Evolutionary conservation across 345 rosid species (phyloP), one percentile per base, ranked within the genome.

Genomic region (Alliaria petiolata): DNA sequence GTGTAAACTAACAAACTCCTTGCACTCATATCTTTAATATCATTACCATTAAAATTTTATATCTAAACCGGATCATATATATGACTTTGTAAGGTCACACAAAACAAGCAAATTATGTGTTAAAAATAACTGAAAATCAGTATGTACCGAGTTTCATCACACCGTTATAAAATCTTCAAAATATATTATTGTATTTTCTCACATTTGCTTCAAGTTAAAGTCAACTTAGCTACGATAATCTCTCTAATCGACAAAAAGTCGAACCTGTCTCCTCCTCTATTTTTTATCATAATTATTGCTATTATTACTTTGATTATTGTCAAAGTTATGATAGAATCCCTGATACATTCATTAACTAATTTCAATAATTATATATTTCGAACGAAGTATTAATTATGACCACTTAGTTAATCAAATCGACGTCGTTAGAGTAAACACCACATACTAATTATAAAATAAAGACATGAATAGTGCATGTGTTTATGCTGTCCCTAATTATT

Each of bases 381-480:
- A 45, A 44, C 34, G 12, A 75, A 14, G 64, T 34, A 53, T 31
- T 39, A 76, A 53, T 31, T 39, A 76, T 13, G 74, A 45, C 71
- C 69, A 50, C 62, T 56, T 56, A 22, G 12, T 38, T 17, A 69
- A 46, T 13, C 51, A 57, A 74, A 67, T 59, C 67, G 65, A 63
- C 64, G 75, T 64, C 28, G 25, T 64, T 64, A 72, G 61, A 55
- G 65, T 54, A 47, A 46, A 76, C 67, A 80, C 69, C 64, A 64
- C 78, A 72, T 53, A 56, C 35, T 39, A n/a, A n/a, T n/a, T 56
- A 65, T 57, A 58, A 67, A 62, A 46, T 42, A 73, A 52, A 46
- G 54, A 79, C 63, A 65, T 55, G 69, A 75, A 58, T 59, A 59
- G 68, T 75, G 72, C 76, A 76, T 76, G 67, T 76, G 80, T 70